Evolutionary conservation across 345 rosid species (phyloP).

Genomic region (Angophora floribunda): DNA sequence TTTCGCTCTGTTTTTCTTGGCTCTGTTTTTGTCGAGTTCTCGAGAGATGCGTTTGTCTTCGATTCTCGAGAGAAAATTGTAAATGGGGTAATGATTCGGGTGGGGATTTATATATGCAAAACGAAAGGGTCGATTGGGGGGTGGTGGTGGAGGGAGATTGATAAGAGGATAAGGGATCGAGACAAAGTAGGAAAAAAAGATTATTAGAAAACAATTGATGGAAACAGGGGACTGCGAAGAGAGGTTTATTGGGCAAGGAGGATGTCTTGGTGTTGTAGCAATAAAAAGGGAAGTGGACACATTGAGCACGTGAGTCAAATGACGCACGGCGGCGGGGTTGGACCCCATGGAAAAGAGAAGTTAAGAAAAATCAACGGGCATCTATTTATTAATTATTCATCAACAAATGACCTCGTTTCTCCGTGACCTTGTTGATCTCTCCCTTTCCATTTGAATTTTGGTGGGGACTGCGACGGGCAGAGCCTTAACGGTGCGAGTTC

Average conservation of each 20-base stretch:
- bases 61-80: not conserved
- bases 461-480: not conserved
- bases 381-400: not conserved
- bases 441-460: not conserved
- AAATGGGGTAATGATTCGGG: not conserved
- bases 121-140: not conserved
- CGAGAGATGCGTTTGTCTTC: not conserved
- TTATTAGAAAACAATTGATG: not conserved
- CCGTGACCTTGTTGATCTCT: not conserved
- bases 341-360: not conserved
- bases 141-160: not conserved
- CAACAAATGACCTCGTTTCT: not conserved
- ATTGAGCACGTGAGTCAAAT: slow-evolving; percentile 11
- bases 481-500: not conserved
- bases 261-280: not conserved
- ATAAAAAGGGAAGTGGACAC: not conserved
- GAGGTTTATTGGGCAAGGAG: not conserved
- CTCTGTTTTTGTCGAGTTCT: not conserved
- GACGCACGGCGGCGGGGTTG: slow-evolving; percentile 10
- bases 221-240: not conserved
- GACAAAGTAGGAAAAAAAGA: not conserved
- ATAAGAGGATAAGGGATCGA: not conserved
- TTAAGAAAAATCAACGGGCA: not conserved
- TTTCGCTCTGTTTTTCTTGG: not conserved
- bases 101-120: not conserved